phyloP scores from a whole-genome alignment of 106 monocot species.

The Dendrobium chrysotoxum region DNA sequence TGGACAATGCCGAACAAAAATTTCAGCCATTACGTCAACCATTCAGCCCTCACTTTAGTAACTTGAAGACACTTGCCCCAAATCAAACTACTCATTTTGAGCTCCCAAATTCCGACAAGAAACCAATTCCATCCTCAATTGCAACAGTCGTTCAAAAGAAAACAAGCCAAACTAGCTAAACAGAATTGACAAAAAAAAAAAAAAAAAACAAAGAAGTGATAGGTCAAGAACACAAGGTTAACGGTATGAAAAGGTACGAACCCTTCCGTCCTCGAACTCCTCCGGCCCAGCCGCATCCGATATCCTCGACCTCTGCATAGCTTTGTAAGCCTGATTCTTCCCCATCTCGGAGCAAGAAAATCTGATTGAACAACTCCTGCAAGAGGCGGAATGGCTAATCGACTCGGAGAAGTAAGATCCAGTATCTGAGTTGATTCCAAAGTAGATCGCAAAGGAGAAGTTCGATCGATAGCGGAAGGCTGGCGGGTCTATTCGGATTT shows the following conservation, averaged over 20 bases:
- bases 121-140: not conserved
- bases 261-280: slow-evolving; percentile 86
- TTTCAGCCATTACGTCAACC: not conserved
- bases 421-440: not conserved
- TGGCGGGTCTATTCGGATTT: not conserved
- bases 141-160: not conserved
- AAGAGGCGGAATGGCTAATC: not conserved
- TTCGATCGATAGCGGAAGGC: too few species aligned
- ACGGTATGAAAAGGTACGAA: slow-evolving; percentile 78
- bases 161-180: not conserved
- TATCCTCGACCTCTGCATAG: slow-evolving; percentile 93
- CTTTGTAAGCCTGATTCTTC: slow-evolving; percentile 98
- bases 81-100: not conserved
- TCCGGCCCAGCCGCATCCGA: slow-evolving; percentile 80
- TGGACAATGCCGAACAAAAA: not conserved
- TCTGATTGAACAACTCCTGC: not conserved
- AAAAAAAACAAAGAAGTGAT: not conserved
- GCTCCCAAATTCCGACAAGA: not conserved
- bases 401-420: slow-evolving; percentile 1
- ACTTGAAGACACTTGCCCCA: not conserved
- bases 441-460: not conserved
- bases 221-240: not conserved
- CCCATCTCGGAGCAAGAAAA: slow-evolving; percentile 38
- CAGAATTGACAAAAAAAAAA: not conserved
- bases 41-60: not conserved